Conservation (phyloP, 345 rosid genomes). For the Nasturtium officinale region DNA sequence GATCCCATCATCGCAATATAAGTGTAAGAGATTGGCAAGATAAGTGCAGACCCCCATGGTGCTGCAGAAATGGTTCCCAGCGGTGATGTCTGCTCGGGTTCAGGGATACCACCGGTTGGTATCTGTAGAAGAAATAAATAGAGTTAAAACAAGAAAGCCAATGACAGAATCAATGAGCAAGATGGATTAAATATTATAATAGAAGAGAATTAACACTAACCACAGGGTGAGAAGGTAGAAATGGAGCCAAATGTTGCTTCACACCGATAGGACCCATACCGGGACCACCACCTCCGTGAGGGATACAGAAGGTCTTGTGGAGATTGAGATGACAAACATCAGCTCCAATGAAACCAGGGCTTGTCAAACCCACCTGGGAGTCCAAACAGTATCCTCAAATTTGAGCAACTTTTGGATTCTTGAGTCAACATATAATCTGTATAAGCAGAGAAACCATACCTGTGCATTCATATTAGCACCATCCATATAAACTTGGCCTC, state of each 20-base stretch:
- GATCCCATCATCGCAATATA: constrained; percentile 99
- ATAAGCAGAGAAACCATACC: constrained; percentile 46
- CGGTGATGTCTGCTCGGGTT: constrained; percentile 67
- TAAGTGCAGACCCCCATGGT: constrained; percentile 99
- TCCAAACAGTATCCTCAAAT: constrained; percentile 56
- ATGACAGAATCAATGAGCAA: constrained; percentile 1
- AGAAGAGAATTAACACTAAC: constrained; percentile 44
- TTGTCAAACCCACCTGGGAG: constrained; percentile 85
- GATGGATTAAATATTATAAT: neutral
- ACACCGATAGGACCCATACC: constrained; percentile 99
- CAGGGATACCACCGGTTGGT: constrained; percentile 85
- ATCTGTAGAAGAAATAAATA: constrained; percentile 44
- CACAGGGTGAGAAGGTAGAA: constrained; percentile 97
- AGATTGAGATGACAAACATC: constrained; percentile 99
- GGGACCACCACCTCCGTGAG: constrained; percentile 99
- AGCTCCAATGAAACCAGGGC: constrained; percentile 98
- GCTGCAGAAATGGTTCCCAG: constrained; percentile 94
- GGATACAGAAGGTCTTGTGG: constrained; percentile 98
- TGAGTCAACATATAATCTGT: neutral
- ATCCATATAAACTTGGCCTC: constrained; percentile 99
- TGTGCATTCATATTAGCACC: constrained; percentile 99
- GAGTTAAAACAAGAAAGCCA: neutral
- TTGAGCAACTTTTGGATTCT: constrained; percentile 59
- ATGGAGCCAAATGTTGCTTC: constrained; percentile 95
- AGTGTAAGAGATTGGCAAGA: constrained; percentile 92